These are phyloP conservation scores for Tuber indicum DNA, from an alignment of 495 filamentous ascomycete species.

Conservation along the genomic window DNA sequence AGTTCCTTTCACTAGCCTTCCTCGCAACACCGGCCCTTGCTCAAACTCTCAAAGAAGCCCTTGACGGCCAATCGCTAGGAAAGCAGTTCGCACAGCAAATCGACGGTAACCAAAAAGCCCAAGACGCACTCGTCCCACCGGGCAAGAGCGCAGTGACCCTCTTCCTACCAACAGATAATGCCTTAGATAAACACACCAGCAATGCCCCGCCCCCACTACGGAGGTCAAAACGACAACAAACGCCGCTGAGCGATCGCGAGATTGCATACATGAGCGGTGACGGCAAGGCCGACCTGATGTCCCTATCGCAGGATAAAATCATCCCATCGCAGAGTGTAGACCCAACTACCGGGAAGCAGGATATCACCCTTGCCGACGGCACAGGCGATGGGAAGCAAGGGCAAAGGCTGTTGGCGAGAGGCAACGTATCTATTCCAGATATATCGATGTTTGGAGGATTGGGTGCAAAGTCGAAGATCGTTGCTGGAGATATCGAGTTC, in stretches of 20 bases:
- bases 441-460: background rate
- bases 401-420: background rate
- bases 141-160: background rate
- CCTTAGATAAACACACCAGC: background rate
- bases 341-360: background rate
- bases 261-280: background rate
- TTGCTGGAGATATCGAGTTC: background rate
- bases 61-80: background rate
- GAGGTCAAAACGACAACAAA: background rate
- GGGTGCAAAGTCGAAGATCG: background rate
- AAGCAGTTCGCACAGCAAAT: background rate
- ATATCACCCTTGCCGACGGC: background rate
- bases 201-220: background rate
- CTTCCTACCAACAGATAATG: background rate
- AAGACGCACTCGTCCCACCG: background rate
- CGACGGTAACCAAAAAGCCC: background rate
- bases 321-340: background rate
- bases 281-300: background rate
- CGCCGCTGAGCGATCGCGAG: background rate
- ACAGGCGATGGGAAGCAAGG: background rate
- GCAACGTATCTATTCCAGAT: background rate
- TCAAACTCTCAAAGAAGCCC: background rate
- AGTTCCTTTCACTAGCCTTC: background rate
- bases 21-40: background rate
- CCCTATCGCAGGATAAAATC: background rate